A percentile compares a stretch with the other conserved stretches of the same genome.
Conservation (phyloP, 805 yeast genomes). For the Candida incommunis region DNA sequence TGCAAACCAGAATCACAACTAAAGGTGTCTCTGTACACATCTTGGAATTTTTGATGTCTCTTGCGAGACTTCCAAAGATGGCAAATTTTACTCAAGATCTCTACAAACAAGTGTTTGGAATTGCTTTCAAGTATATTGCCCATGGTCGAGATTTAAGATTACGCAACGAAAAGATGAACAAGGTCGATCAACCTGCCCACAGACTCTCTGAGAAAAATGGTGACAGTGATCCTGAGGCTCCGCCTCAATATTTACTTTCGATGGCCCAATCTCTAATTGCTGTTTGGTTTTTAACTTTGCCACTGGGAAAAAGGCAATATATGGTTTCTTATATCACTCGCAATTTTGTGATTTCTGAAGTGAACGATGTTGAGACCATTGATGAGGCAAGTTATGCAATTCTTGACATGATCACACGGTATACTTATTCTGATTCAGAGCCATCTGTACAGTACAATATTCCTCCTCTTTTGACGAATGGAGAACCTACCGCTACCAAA, state of each 20-base stretch:
- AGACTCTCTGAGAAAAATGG: constrained; percentile 17
- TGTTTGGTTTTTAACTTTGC: constrained; percentile 57
- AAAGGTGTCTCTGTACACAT: constrained; percentile 58
- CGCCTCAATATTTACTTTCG: constrained; percentile 46
- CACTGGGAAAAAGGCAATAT: constrained; percentile 39
- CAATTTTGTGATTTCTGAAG: constrained; percentile 1
- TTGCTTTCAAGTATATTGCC: constrained; percentile 67
- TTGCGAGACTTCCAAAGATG: constrained; percentile 51
- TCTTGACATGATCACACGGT: constrained; percentile 54
- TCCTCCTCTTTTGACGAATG: background rate
- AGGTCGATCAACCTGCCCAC: constrained; percentile 17
- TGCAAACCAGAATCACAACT: constrained; percentile 64
- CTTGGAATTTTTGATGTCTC: constrained; percentile 55
- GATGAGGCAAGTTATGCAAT: constrained; percentile 48
- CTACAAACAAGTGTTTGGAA: constrained; percentile 66
- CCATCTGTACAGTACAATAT: constrained; percentile 27
- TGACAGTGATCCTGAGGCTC: constrained; percentile 37
- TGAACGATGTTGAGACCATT: constrained; percentile 11
- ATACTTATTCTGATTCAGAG: constrained; percentile 50
- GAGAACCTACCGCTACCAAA: constrained; percentile 12
- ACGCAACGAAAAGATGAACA: constrained; percentile 4
- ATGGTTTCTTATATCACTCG: constrained; percentile 23
- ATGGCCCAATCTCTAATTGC: constrained; percentile 57
- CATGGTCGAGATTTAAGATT: constrained; percentile 37
- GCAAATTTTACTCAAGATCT: constrained; percentile 66